Base-by-base conservation (phyloP, 1,139 yeast species). In the Geotrichum histeridarum region DNA sequence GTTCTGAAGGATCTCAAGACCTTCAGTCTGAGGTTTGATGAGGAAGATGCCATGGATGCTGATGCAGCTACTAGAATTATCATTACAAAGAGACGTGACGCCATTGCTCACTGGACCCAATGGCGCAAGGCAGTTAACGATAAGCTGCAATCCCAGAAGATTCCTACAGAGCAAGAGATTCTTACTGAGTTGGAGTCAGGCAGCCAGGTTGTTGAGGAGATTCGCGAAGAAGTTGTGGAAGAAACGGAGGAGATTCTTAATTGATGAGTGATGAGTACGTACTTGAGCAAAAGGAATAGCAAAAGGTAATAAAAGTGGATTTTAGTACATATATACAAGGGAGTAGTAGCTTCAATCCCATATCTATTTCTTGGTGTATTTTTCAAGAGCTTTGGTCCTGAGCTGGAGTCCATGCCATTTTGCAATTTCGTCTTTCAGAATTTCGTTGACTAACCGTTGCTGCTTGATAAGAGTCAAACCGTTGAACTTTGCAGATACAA, bases 371-470 rank as follows among this genome's bases (percentile, higher is more conserved):
- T 53, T 50, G 14, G 49, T 49, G 42, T 30, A 48, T 43, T 55
- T 55, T 17, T 55, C 54, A 17, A 41, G 42, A 15, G 59, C 59
- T 30, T 81, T 84, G 0, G 98, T 91, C 60, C 79, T 80, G 58
- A 93, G 77, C 69, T 91, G 97, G 54, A 93, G 73, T 0, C 99
- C 99, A 69, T 93, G 99, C 99, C 99, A 93, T 66, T 86, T 77
- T 38, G 84, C 75, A 53, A 93, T 90, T 64, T 93, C 99, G 48
- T 88, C 95, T 61, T 85, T 84, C 62, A 93, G 75, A 2, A 84
- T 76, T 55, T 82, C 82, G 70, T 93, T 93, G 27, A 93, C 98
- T 64, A 91, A 70, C 59, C 96, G 78, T 67, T 93, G 99, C 70
- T 93, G 99, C 67, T 90, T 90, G 60, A 93, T 78, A 83, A 88